These are phyloP conservation scores for Mayamaea pseudoterrestris DNA, from an alignment of 108 stramenopile species.

Conservation along the genomic window DNA sequence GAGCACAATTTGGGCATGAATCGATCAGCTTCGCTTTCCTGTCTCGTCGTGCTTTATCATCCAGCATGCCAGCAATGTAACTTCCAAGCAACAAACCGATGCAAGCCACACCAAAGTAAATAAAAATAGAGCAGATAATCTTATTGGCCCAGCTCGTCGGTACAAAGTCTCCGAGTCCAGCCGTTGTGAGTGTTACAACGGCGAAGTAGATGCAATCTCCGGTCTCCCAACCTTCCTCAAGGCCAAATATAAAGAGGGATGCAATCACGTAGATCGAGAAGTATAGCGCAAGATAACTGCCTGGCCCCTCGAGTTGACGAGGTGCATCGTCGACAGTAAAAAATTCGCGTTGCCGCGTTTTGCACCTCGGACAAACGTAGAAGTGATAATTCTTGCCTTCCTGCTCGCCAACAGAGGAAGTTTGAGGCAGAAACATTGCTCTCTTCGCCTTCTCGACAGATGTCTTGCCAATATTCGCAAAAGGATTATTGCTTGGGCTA, in stretches of 20 bases:
- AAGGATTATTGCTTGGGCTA: slow-evolving; percentile 13
- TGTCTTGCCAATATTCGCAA: slow-evolving; percentile 13
- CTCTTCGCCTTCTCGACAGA: slow-evolving; percentile 7
- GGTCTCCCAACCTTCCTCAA: slow-evolving; percentile 74
- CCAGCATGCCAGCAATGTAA: slow-evolving; percentile 65
- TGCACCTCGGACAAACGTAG: slow-evolving; percentile 70
- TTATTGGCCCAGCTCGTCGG: slow-evolving; percentile 68
- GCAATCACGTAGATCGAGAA: slow-evolving; percentile 63
- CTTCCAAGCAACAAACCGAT: slow-evolving; percentile 85
- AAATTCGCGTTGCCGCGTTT: slow-evolving; percentile 66
- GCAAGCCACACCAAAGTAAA: slow-evolving; percentile 82
- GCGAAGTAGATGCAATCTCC: slow-evolving; percentile 86
- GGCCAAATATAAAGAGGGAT: slow-evolving; percentile 74
- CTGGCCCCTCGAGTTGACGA: slow-evolving; percentile 47
- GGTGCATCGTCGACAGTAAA: slow-evolving; percentile 63
- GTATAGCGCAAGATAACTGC: slow-evolving; percentile 59
- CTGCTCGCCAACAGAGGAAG: slow-evolving; percentile 7
- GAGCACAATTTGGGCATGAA: slow-evolving; percentile 65
- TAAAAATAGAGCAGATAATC: slow-evolving; percentile 77
- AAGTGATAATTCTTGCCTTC: slow-evolving; percentile 36
- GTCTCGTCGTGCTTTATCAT: slow-evolving; percentile 50
- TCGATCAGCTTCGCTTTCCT: slow-evolving; percentile 39
- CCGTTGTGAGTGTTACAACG: slow-evolving; percentile 69
- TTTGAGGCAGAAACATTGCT: slow-evolving; percentile 16
- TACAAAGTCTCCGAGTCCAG: slow-evolving; percentile 80